Base-by-base conservation (phyloP, 176 grass and related monocot species). In the Eremochloa ophiuroides region DNA sequence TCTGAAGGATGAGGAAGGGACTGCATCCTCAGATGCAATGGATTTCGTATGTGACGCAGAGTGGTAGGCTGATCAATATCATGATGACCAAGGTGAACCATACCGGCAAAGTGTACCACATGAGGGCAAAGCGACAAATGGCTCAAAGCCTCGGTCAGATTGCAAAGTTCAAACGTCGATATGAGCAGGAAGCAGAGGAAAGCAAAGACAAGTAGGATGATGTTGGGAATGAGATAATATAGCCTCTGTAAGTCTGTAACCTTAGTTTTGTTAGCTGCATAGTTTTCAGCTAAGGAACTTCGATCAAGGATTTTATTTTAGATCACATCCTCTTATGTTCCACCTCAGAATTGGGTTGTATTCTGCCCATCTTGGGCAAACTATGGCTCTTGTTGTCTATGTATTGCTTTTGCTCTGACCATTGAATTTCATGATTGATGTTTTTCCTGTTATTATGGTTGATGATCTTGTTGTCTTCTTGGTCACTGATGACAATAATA, bases 111-210 rank as follows among this genome's bases (percentile, higher is more conserved):
- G 84, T 90, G 47, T 91, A 91, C 26, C 88, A 91, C 62, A 87
- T 87, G 80, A 79, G 88, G 56, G 88, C 88, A 33, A 90, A 87
- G 80, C 84, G 84, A 1, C 88, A 91, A 42, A 84, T 91, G 84
- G 88, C 84, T 8, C 84, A 91, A 22, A 91, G 88, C 62, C 80
- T 87, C 11, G 84, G 74, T 10, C 74, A 77, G 74, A 77, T 77
- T 29, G 56, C 74, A 1, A 77, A 62, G 74, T 77, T 77, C 56
- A 77, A 62, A 2, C 55, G 74, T 1, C 56, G 74, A 12, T 77
- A 77, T 0, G 56, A 77, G 37, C 74, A 42, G 23, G 74, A 22
- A 41, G 56, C 37, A 9, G 74, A 62, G 56, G 74, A 29, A 10
- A 77, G 28, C 35, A 41, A 40, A 12, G 55, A 40, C 15, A 62